These are phyloP conservation scores for Talaromyces nanjingensis DNA, from an alignment of 495 filamentous ascomycete species.

Conservation along the genomic window DNA sequence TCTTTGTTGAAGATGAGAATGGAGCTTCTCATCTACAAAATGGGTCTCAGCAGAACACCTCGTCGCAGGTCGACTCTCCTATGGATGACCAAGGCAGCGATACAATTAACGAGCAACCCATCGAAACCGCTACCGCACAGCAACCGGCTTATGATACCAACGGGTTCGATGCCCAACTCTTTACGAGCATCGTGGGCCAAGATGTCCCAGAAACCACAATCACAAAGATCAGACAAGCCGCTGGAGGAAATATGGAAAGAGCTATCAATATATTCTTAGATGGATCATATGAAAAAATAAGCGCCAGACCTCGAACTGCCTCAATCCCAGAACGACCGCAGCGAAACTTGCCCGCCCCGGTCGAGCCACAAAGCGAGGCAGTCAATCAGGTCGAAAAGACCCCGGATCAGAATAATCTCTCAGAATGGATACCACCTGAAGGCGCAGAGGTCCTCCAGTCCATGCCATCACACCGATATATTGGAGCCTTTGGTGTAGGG, in stretches of 20 bases:
- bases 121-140: neutral
- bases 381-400: neutral
- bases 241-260: constrained; percentile 55
- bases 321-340: constrained; percentile 9
- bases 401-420: neutral
- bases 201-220: constrained; percentile 48
- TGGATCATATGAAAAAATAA: constrained; percentile 71
- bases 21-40: neutral
- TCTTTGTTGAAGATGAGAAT: constrained; percentile 57
- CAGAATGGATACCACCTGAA: constrained; percentile 4
- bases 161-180: constrained; percentile 61
- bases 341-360: constrained; percentile 5
- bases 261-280: constrained; percentile 88
- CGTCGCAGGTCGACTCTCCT: neutral
- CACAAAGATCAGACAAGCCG: constrained; percentile 45
- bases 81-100: neutral
- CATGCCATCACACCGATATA: constrained; percentile 61
- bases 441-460: constrained; percentile 24
- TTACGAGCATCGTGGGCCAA: constrained; percentile 65
- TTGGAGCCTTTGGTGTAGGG: constrained; percentile 86
- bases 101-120: neutral
- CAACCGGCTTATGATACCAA: neutral
- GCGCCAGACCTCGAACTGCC: constrained; percentile 9
- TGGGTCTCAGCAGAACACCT: neutral
- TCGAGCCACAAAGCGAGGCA: neutral